A percentile compares a stretch with the other conserved stretches of the same genome.
These are phyloP conservation scores for Phytophthora sansomeana DNA, from an alignment of 352 stramenopile genomes.

Conservation along the genomic window DNA sequence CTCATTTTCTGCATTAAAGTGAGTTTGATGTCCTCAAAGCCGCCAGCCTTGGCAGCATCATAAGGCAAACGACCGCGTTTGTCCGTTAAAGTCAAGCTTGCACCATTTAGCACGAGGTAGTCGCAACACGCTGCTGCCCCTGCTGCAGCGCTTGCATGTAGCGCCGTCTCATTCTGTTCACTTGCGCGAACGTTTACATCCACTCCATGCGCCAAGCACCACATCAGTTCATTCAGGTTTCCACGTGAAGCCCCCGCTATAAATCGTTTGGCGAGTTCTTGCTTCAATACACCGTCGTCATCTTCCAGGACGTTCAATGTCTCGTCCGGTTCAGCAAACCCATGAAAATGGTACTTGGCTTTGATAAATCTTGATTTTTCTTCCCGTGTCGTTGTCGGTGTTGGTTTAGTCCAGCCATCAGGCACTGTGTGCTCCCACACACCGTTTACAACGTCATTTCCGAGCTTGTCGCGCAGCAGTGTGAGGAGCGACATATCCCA, in stretches of 20 bases:
- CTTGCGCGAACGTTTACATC: constrained; percentile 72
- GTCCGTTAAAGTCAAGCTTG: constrained; percentile 66
- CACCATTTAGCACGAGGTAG: constrained; percentile 84
- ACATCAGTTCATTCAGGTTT: constrained; percentile 72
- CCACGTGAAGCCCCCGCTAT: constrained; percentile 50
- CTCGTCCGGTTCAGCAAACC: constrained; percentile 55
- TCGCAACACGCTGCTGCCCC: constrained; percentile 67
- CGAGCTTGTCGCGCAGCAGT: constrained; percentile 72
- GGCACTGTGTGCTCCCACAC: constrained; percentile 74
- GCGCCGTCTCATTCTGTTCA: constrained; percentile 57
- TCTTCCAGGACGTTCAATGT: constrained; percentile 35
- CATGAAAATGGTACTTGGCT: constrained; percentile 86
- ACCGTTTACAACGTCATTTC: constrained; percentile 74
- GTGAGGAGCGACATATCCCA: constrained; percentile 85
- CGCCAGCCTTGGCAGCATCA: constrained; percentile 64
- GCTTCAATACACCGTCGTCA: constrained; percentile 30
- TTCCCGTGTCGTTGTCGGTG: constrained; percentile 51
- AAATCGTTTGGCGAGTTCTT: constrained; percentile 55
- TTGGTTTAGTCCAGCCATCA: constrained; percentile 62
- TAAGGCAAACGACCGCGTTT: constrained; percentile 58
- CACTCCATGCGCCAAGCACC: constrained; percentile 79
- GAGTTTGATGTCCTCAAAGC: constrained; percentile 71
- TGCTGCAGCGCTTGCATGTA: constrained; percentile 56
- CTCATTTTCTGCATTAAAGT: constrained; percentile 79
- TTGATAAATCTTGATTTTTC: constrained; percentile 88